phyloP scores from a whole-genome alignment of 208 protist genomes.

The Lotmaria passim region DNA sequence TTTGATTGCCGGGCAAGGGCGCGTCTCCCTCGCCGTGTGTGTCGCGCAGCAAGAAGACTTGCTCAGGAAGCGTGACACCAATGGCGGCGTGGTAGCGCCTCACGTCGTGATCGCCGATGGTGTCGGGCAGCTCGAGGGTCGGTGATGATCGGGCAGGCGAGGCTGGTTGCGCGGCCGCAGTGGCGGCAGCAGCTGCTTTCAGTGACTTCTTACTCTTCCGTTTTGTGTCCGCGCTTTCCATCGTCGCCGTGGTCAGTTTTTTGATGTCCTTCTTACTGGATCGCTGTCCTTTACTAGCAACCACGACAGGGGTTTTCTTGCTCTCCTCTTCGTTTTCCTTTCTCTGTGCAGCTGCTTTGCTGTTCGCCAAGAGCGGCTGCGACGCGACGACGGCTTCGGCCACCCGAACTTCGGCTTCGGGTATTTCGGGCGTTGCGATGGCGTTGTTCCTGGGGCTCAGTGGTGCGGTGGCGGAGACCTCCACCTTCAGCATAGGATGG shows the following conservation, averaged over 20 bases:
- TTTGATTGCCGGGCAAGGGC: not conserved
- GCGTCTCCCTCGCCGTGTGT: not conserved
- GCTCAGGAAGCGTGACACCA: constrained; percentile 37
- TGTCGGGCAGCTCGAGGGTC: constrained; percentile 8
- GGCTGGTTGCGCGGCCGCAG: not conserved
- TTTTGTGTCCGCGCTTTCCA: not conserved
- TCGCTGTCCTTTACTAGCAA: not conserved
- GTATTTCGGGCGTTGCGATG: not conserved
- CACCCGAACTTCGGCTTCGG: not conserved
- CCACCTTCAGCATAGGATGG: not conserved
- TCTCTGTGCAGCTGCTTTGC: not conserved
- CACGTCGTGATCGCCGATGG: constrained; percentile 27
- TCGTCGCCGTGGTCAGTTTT: not conserved
- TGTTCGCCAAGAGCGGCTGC: not conserved
- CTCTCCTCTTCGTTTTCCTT: not conserved
- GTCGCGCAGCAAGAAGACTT: constrained; percentile 34
- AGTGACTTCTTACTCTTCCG: constrained; percentile 1
- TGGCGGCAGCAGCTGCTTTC: not conserved
- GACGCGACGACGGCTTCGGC: not conserved
- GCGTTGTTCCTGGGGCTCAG: not conserved
- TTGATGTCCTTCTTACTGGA: not conserved
- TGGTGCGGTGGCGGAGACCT: not conserved
- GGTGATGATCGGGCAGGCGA: not conserved
- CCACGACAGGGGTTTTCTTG: not conserved
- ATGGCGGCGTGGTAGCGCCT: constrained; percentile 32